A percentile compares a stretch with the other conserved stretches of the same genome.
Conservation (phyloP, 1,139 yeast species). For the Taiozyma sp. region DNA sequence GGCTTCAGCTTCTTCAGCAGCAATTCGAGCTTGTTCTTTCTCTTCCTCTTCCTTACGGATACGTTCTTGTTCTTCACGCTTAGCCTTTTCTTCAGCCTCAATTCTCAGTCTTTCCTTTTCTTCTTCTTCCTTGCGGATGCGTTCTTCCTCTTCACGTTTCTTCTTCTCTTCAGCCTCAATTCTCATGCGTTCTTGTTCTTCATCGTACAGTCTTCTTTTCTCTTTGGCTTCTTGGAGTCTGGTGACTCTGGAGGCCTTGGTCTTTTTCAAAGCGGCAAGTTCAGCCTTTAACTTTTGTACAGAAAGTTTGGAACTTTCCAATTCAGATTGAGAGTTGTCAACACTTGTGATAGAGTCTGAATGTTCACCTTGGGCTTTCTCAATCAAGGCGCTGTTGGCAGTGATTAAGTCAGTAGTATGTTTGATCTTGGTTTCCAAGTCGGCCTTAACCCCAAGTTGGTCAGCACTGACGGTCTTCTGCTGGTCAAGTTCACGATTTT, state of each 20-base stretch:
- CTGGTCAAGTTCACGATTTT: constrained; percentile 19
- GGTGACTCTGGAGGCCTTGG: constrained; percentile 37
- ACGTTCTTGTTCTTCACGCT: constrained; percentile 8
- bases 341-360: constrained; percentile 14
- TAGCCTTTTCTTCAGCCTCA: constrained; percentile 10
- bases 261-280: constrained; percentile 38
- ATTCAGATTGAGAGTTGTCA: constrained; percentile 31
- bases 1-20: constrained; percentile 4
- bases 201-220: constrained; percentile 31
- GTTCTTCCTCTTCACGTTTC: constrained; percentile 9
- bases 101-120: constrained; percentile 9
- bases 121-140: constrained; percentile 11
- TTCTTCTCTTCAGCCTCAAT: constrained; percentile 15
- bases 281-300: constrained; percentile 43
- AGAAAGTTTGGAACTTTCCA: constrained; percentile 20
- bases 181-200: constrained; percentile 22
- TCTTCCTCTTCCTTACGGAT: constrained; percentile 6
- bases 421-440: constrained; percentile 15
- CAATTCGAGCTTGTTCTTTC: constrained; percentile 14
- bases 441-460: constrained; percentile 13
- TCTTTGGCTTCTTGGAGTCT: constrained; percentile 37
- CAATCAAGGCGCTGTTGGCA: constrained; percentile 28
- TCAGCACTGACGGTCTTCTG: constrained; percentile 16
- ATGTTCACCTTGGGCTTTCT: constrained; percentile 37
- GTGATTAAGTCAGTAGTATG: constrained; percentile 14